Base-by-base conservation (phyloP, 2,329 filamentous ascomycete genomes). In the Aspergillus sclerotialis region DNA sequence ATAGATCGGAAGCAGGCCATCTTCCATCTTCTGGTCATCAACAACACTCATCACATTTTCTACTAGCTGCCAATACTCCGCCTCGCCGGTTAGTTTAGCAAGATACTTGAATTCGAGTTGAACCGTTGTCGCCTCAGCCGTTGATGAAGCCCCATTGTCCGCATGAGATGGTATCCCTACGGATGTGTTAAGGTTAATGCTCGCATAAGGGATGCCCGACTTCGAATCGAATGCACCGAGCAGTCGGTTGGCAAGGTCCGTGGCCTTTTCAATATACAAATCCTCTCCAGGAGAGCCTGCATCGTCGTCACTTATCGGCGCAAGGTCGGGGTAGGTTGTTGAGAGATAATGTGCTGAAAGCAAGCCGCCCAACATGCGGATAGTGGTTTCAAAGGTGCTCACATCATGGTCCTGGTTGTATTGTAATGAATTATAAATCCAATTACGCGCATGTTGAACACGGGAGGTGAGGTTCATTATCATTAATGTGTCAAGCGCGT, bases 71-170 rank as follows among this genome's bases (percentile, higher is more conserved):
- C 92, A 98, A 62, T 92, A 98, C 41, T 85, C 74, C 32, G 81
- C 79, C 63, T 98, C 92, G 23, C 92, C 92, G 0, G 89, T 98
- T 38, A 98, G 70, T 61, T 94, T 94, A 31, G 92, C 83, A 11
- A 98, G 72, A 55, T 98, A 98, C 61, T 96, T 96, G 71, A 96
- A 87, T 60, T 98, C 92, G 8, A 98, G 76, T 65, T 98, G 92
- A 29, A 98, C 61, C 7, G 84, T 92, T 3, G 90, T 87, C 1
- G 90, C 84, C 68, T 98, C 92, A 2, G 92, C 89, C 0, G 90
- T 96, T 2, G 90, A 95, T 1, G 89, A 92, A 6, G 90, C 87
- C 7, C 92, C 92, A 12, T 74, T 78, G 55, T 94, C 87, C 13
- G 78, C 78, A 54, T 96, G 89, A 2, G 90, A 92, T 9, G 76